Evolutionary conservation across 2,329 filamentous ascomycete genomes (phyloP), one percentile per base, ranked within the genome.

Genomic region (Ascochyta pisi): DNA sequence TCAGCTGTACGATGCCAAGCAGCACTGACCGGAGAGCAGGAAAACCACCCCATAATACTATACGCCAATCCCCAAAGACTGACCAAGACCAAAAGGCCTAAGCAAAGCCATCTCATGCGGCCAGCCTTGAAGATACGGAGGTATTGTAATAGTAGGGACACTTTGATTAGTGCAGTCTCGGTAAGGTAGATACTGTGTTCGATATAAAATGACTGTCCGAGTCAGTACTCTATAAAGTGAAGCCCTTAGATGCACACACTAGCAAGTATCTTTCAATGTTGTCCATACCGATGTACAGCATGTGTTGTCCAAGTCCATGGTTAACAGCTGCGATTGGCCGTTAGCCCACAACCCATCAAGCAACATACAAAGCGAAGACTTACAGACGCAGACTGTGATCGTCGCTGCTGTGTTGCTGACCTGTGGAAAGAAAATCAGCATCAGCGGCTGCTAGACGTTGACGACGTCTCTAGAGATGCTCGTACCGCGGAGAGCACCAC

Each of bases 81-180:
- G 22, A 73, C 63, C 5, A 71, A 10, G 3, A 46, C 57, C 6
- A 73, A 54, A 2, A 71, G 57, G 10, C 39, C 23, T 8, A 72
- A 42, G 37, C 71, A 73, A 5, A 67, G 49, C 63, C 64, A 69
- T 33, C 65, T 65, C 67, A 70, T 72, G 12, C 26, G 48, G 2
- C 68, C 69, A 2, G 66, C 64, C 43, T 68, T 69, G 66, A 75
- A 76, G 15, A 76, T 71, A 31, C 74, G 74, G 8, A 75, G 62
- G 43, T 75, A 76, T 53, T 76, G 74, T 13, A 73, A 34, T 0
- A 76, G 65, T 4, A 76, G 58, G 2, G 74, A 72, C 3, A 73
- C 42, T 46, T 76, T 76, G 64, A 76, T 74, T 19, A 75, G 22
- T 13, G 66, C 61, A 6, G 67, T 71, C 19, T 73, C 60, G 16